These are phyloP conservation scores for Gracilaria caudata DNA, from an alignment of 23 red algal species.

Conservation along the genomic window DNA sequence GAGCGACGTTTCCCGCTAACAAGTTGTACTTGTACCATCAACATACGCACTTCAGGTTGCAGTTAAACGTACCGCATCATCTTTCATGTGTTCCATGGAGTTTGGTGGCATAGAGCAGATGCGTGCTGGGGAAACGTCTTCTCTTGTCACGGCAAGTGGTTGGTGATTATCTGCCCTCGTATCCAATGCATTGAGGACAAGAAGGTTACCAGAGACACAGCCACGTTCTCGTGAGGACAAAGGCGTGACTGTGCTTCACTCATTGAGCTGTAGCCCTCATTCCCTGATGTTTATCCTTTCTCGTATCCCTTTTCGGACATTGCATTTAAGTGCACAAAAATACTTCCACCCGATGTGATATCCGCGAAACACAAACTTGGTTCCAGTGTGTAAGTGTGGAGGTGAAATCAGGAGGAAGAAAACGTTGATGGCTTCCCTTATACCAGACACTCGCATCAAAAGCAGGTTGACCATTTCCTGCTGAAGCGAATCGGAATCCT, in stretches of 20 bases:
- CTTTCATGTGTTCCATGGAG: neutral
- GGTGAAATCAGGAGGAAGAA: neutral
- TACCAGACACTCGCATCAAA: neutral
- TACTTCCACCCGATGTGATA: neutral
- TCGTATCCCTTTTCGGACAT: no score
- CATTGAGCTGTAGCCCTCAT: neutral
- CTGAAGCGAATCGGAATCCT: constrained; percentile 27
- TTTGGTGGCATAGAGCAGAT: neutral
- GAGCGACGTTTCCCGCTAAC: neutral
- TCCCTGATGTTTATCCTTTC: neutral
- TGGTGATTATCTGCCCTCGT: neutral
- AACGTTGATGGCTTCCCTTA: no score
- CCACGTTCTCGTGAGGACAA: neutral
- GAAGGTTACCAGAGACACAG: neutral
- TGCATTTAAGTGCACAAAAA: no score
- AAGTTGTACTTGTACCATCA: neutral
- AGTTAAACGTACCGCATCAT: neutral
- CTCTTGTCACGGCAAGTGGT: neutral
- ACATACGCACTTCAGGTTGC: neutral
- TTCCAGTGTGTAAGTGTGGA: neutral
- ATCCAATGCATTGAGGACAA: neutral
- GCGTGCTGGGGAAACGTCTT: neutral
- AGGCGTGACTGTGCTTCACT: neutral
- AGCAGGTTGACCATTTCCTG: constrained; percentile 32
- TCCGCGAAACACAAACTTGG: neutral